These are phyloP conservation scores for Keqinozyma sinolaborantium DNA, from an alignment of 1,139 yeast species.

Conservation along the genomic window DNA sequence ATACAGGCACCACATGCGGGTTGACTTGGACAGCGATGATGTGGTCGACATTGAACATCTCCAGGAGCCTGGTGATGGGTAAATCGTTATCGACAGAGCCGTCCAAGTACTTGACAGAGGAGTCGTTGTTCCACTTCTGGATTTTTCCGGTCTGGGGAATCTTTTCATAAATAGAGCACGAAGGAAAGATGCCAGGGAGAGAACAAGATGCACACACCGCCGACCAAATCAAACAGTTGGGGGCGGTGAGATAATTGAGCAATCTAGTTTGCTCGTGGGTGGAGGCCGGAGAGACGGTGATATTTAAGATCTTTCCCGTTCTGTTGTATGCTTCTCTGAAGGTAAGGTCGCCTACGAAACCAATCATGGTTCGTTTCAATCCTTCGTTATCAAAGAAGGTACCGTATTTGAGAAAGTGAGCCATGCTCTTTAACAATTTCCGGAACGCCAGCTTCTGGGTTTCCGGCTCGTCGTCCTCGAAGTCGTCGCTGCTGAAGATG, in stretches of 20 bases:
- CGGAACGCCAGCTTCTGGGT: constrained; percentile 36
- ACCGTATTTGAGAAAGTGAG: constrained; percentile 71
- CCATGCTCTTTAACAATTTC: constrained; percentile 26
- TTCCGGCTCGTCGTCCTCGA: constrained; percentile 3
- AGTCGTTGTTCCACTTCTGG: constrained; percentile 77
- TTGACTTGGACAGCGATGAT: constrained; percentile 96
- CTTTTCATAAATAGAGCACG: constrained; percentile 82
- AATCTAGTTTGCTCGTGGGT: constrained; percentile 57
- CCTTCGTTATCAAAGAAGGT: constrained; percentile 83
- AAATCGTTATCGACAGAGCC: constrained; percentile 95
- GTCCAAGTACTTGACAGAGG: constrained; percentile 81
- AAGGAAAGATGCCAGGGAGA: constrained; percentile 85
- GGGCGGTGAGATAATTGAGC: constrained; percentile 47
- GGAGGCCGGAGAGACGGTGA: constrained; percentile 56
- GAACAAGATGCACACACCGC: constrained; percentile 98
- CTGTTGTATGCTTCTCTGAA: constrained; percentile 58
- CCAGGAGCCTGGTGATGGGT: constrained; percentile 85
- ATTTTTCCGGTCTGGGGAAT: constrained; percentile 65
- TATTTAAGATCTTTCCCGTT: constrained; percentile 55
- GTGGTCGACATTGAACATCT: constrained; percentile 95
- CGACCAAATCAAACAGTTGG: constrained; percentile 58
- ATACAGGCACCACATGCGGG: constrained; percentile 90
- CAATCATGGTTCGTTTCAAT: constrained; percentile 68
- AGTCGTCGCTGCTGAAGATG: constrained; percentile 50
- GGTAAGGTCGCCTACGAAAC: constrained; percentile 85